These are phyloP conservation scores for Yamadazyma philogaea DNA, from an alignment of 805 yeast species.

Conservation along the genomic window DNA sequence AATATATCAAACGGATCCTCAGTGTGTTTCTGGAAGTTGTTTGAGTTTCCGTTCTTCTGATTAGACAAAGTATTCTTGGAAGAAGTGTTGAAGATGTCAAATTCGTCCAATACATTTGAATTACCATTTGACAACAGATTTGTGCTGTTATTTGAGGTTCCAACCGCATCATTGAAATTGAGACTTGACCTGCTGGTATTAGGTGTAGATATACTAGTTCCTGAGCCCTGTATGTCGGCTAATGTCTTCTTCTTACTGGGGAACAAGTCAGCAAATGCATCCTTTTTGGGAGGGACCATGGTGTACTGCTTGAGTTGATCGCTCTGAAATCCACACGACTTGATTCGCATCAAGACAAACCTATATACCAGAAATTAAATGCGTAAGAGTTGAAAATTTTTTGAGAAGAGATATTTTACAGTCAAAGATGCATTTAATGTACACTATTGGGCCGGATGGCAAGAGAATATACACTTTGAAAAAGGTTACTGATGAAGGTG, in stretches of 20 bases:
- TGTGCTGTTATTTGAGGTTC: background rate
- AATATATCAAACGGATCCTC: background rate
- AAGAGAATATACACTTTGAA: constrained; percentile 91
- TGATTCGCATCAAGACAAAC: constrained; percentile 8
- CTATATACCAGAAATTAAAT: background rate
- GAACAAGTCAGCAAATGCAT: constrained; percentile 44
- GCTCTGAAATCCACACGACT: constrained; percentile 5
- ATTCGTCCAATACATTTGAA: constrained; percentile 10
- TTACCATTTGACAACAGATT: background rate
- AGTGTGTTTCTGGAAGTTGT: background rate
- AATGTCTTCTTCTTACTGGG: constrained; percentile 23
- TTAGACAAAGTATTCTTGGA: background rate
- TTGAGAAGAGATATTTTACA: constrained; percentile 9
- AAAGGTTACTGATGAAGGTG: constrained; percentile 79
- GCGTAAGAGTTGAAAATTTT: constrained; percentile 5
- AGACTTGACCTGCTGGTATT: background rate
- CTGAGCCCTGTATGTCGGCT: constrained; percentile 10
- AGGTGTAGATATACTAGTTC: background rate
- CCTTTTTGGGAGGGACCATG: constrained; percentile 39
- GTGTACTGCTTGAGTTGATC: background rate
- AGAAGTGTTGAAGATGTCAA: constrained; percentile 10
- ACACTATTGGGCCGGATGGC: constrained; percentile 91
- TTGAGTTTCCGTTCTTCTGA: background rate
- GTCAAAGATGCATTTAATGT: constrained; percentile 90
- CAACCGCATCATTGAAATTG: background rate